These are phyloP conservation scores for Tympanopsis confertula DNA, from an alignment of 2,329 filamentous ascomycete genomes.

Conservation along the genomic window DNA sequence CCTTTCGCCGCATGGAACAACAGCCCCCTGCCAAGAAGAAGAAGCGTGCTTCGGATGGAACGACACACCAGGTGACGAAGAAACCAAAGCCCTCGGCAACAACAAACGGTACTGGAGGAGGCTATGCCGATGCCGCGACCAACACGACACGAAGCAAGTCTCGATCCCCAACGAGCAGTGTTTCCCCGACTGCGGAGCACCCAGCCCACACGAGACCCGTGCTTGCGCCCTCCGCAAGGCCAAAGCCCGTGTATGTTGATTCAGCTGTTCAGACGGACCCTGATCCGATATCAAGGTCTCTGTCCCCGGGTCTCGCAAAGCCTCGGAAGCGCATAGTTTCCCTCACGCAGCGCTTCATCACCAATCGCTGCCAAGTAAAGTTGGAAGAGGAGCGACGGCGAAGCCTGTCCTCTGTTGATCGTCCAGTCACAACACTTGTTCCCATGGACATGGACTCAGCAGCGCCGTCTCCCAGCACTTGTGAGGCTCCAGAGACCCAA, in stretches of 20 bases:
- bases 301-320: slow-evolving; percentile 18
- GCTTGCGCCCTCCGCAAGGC: background rate
- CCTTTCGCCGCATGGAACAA: slow-evolving; percentile 50
- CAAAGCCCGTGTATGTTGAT: slow-evolving; percentile 4
- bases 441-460: background rate
- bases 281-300: slow-evolving; percentile 39
- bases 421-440: background rate
- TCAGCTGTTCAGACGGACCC: slow-evolving; percentile 34
- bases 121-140: slow-evolving; percentile 35
- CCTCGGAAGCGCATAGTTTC: slow-evolving; percentile 37
- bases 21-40: slow-evolving; percentile 47
- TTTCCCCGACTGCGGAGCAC: background rate
- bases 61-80: slow-evolving; percentile 5
- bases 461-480: background rate
- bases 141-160: slow-evolving; percentile 41
- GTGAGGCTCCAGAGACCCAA: too few species aligned
- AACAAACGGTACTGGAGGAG: slow-evolving; percentile 19
- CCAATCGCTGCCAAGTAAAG: slow-evolving; percentile 24
- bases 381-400: background rate
- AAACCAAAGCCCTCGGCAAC: slow-evolving; percentile 13
- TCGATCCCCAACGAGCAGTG: slow-evolving; percentile 31
- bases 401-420: background rate
- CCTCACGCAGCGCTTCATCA: slow-evolving; percentile 38
- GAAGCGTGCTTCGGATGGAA: slow-evolving; percentile 48
- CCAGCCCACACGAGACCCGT: background rate